Evolutionary conservation across 345 rosid species (phyloP).

Genomic region (Linum tenue): DNA sequence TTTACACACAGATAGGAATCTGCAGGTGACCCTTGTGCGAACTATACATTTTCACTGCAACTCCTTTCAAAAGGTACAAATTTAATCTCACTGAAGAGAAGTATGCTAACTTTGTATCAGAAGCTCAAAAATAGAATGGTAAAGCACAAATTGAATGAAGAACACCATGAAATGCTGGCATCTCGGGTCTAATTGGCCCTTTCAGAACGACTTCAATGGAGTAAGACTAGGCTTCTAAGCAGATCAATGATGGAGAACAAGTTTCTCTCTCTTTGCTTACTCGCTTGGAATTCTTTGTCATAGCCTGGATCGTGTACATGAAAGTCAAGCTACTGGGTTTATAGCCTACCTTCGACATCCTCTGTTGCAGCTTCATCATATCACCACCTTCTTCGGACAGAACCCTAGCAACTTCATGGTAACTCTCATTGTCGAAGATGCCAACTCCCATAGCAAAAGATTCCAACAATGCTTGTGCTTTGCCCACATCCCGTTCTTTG

Average conservation of each 20-base stretch:
- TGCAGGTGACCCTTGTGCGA: too few species aligned
- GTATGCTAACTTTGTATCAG: background rate
- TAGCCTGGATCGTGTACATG: background rate
- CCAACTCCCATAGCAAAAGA: background rate
- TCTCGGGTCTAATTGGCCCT: background rate
- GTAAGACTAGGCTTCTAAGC: background rate
- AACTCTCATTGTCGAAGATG: background rate
- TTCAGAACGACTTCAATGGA: background rate
- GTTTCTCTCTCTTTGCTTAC: background rate
- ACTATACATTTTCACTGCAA: too few species aligned
- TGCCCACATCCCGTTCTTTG: background rate
- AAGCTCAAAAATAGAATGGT: background rate
- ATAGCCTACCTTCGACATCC: background rate
- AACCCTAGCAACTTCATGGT: background rate
- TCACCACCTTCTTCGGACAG: background rate
- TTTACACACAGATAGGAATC: too few species aligned
- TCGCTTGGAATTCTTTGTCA: background rate
- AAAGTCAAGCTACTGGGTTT: background rate
- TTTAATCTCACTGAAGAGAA: too few species aligned
- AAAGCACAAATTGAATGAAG: background rate
- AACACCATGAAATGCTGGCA: background rate
- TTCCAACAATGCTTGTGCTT: background rate
- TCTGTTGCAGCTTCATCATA: background rate
- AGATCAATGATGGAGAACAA: background rate
- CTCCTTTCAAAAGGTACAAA: too few species aligned